A percentile compares a stretch with the other conserved stretches of the same genome.
Evolutionary conservation across 2,329 filamentous ascomycete genomes (phyloP).

Genomic region (Gnomoniopsis sp.): DNA sequence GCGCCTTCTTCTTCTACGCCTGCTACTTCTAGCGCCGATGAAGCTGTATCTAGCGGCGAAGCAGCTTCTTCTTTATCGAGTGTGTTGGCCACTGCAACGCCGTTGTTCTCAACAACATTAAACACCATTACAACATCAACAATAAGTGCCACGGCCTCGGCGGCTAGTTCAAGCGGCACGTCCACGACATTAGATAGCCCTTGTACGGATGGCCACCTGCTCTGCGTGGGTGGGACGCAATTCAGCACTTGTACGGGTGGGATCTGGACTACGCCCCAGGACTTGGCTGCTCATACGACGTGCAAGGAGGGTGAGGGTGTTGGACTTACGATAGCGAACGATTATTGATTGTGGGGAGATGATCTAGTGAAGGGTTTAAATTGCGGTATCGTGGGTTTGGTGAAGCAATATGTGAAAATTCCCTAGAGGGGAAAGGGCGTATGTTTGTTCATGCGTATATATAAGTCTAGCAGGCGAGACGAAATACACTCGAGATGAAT

Average conservation of each 20-base stretch:
- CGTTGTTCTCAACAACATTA: not conserved
- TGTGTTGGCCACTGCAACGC: not conserved
- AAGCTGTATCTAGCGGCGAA: too few species aligned
- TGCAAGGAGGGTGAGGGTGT: conserved; percentile 7
- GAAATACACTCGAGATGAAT: too few species aligned
- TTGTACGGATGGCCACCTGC: conserved; percentile 11
- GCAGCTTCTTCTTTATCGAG: not conserved
- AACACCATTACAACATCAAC: not conserved
- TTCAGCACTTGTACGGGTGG: conserved; percentile 16
- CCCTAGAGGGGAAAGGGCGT: too few species aligned
- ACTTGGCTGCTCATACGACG: conserved; percentile 1
- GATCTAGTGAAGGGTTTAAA: too few species aligned
- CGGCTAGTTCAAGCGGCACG: not conserved
- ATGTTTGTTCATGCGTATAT: too few species aligned
- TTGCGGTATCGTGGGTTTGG: too few species aligned
- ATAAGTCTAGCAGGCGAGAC: too few species aligned
- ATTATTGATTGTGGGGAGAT: too few species aligned
- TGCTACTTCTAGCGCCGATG: not conserved
- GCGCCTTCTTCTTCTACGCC: too few species aligned
- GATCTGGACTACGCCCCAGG: conserved; percentile 8
- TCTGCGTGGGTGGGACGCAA: conserved; percentile 8
- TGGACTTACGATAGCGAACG: conserved; percentile 2
- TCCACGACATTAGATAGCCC: not conserved
- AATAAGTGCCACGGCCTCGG: not conserved
- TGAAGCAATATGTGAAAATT: too few species aligned